Evolutionary conservation across 345 rosid genomes (phyloP).

Genomic region (Heritiera littoralis): DNA sequence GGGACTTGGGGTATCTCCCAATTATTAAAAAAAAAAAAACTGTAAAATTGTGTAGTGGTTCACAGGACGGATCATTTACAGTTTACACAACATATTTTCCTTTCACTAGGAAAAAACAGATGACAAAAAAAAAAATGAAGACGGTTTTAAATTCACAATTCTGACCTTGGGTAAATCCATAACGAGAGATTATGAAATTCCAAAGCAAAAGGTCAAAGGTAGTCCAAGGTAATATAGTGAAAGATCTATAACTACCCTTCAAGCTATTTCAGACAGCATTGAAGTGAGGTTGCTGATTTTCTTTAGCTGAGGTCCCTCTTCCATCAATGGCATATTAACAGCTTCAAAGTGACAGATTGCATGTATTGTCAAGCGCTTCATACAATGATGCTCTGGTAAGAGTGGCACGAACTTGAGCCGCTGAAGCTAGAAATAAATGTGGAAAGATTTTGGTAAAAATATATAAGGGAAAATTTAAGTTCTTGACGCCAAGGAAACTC

Average conservation of each 20-base stretch:
- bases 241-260: background rate
- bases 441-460: background rate
- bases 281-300: background rate
- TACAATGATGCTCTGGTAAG: background rate
- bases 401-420: background rate
- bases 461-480: background rate
- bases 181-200: background rate
- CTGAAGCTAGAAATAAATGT: background rate
- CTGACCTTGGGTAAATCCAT: background rate
- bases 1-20: too few species aligned
- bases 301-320: constrained; percentile 9
- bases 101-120: too few species aligned
- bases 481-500: background rate
- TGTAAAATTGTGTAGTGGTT: background rate
- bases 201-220: background rate
- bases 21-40: too few species aligned
- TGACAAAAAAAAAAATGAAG: background rate
- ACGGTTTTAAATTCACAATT: background rate
- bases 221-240: too few species aligned
- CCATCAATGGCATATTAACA: background rate
- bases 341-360: background rate
- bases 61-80: constrained; percentile 1
- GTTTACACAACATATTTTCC: background rate
- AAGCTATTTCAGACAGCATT: background rate
- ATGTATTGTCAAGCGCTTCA: background rate